Percentiles rank a stretch among this genome's conserved stretches.
These are phyloP conservation scores for Peronosclerospora sorghi DNA, from an alignment of 352 stramenopile species.

Conservation along the genomic window DNA sequence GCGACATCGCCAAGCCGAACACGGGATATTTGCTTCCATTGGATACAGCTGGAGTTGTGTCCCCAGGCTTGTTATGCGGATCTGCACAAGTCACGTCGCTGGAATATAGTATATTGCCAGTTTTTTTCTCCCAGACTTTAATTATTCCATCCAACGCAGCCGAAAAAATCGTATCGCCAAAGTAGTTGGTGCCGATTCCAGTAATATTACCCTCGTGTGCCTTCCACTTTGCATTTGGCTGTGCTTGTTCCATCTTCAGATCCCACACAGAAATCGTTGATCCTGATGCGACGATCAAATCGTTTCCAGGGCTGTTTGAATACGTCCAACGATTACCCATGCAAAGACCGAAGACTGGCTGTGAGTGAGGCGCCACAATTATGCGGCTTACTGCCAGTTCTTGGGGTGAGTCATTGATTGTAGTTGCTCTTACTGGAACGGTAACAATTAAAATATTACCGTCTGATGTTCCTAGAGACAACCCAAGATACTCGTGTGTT, in stretches of 20 bases:
- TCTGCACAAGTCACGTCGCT: conserved; percentile 6
- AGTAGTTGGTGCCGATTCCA: conserved; percentile 44
- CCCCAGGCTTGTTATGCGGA: conserved; percentile 2
- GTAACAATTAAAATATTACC: conserved; percentile 44
- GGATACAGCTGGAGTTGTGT: background rate
- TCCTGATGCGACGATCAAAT: conserved; percentile 50
- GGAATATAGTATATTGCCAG: conserved; percentile 17
- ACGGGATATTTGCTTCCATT: conserved; percentile 48
- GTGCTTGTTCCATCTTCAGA: conserved; percentile 31
- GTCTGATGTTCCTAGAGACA: conserved; percentile 50
- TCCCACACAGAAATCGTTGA: conserved; percentile 68
- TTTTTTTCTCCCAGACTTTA: conserved; percentile 46
- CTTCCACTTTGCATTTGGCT: conserved; percentile 32
- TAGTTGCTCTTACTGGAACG: conserved; percentile 21
- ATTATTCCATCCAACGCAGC: conserved; percentile 51
- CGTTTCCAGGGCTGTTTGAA: conserved; percentile 35
- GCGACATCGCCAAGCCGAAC: conserved; percentile 59
- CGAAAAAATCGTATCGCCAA: conserved; percentile 52
- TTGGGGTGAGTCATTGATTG: conserved; percentile 7
- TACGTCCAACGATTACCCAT: conserved; percentile 43
- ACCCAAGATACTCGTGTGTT: conserved; percentile 13
- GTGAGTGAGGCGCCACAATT: conserved; percentile 38
- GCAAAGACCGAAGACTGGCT: conserved; percentile 50
- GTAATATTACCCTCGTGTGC: conserved; percentile 66
- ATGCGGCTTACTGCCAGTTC: conserved; percentile 29